Conservation (phyloP, 163 green algal species). For the Smithsoniella earleae region DNA sequence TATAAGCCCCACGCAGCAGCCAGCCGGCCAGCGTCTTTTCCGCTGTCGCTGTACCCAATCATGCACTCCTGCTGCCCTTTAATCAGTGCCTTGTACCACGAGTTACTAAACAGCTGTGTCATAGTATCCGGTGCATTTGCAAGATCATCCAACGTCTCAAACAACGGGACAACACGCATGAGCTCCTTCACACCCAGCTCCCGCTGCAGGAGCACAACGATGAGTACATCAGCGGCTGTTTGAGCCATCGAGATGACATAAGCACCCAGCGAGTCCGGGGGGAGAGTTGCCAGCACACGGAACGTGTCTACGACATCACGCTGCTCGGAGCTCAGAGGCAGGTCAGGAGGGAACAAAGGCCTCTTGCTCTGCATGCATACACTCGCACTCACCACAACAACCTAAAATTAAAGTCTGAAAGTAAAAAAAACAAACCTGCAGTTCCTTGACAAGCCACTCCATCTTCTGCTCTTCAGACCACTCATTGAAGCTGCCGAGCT, state of each 20-base stretch:
- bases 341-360: slow-evolving; percentile 59
- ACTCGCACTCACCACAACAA: not conserved
- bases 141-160: slow-evolving; percentile 95
- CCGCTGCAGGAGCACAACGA: slow-evolving; percentile 85
- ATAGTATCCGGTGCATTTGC: slow-evolving; percentile 70
- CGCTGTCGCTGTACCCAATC: slow-evolving; percentile 59
- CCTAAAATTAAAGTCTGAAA: not conserved
- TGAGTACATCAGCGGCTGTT: slow-evolving; percentile 82
- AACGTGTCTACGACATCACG: slow-evolving; percentile 86
- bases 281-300: slow-evolving; percentile 60
- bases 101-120: slow-evolving; percentile 56
- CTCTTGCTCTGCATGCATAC: slow-evolving; percentile 37
- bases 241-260: slow-evolving; percentile 97
- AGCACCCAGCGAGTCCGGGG: slow-evolving; percentile 66
- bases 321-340: slow-evolving; percentile 51
- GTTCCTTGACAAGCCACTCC: slow-evolving; percentile 66
- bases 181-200: slow-evolving; percentile 55
- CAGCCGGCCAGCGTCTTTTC: slow-evolving; percentile 88
- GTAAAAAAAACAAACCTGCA: slow-evolving; percentile 48
- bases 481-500: slow-evolving; percentile 70
- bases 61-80: slow-evolving; percentile 86
- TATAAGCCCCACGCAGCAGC: slow-evolving; percentile 82
- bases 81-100: slow-evolving; percentile 71
- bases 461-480: slow-evolving; percentile 78
- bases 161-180: slow-evolving; percentile 82